Percentiles rank a stretch among this genome's conserved stretches.
Evolutionary conservation across 805 yeast species (phyloP).

Genomic region (Cyberlindnera misumaiensis): DNA sequence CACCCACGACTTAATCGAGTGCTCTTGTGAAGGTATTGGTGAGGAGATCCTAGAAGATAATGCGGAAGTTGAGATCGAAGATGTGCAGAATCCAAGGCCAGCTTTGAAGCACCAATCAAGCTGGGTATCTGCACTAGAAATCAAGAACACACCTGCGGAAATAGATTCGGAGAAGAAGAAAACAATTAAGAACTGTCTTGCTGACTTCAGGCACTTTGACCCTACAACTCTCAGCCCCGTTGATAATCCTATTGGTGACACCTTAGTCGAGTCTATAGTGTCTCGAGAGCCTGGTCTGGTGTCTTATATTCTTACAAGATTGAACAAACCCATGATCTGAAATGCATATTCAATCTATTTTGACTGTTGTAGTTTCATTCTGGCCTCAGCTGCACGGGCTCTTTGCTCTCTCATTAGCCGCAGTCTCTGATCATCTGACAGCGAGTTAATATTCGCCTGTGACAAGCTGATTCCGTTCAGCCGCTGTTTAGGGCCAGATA

Average conservation of each 20-base stretch:
- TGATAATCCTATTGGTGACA: slow-evolving; percentile 25
- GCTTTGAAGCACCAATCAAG: slow-evolving; percentile 6
- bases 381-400: slow-evolving; percentile 93
- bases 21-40: slow-evolving; percentile 56
- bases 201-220: slow-evolving; percentile 57
- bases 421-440: slow-evolving; percentile 68
- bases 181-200: slow-evolving; percentile 50
- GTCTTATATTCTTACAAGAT: slow-evolving; percentile 36
- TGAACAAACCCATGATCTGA: slow-evolving; percentile 23
- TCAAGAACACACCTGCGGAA: slow-evolving; percentile 5
- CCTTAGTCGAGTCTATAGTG: slow-evolving; percentile 26
- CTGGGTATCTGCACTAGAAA: slow-evolving; percentile 20
- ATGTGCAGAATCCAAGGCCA: slow-evolving; percentile 5
- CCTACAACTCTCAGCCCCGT: slow-evolving; percentile 27
- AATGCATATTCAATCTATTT: not conserved
- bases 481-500: slow-evolving; percentile 29
- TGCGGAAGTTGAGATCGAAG: slow-evolving; percentile 14
- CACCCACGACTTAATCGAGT: slow-evolving; percentile 72
- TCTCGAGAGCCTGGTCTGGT: slow-evolving; percentile 23
- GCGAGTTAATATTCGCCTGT: slow-evolving; percentile 46
- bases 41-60: slow-evolving; percentile 24
- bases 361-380: slow-evolving; percentile 37
- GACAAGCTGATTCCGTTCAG: slow-evolving; percentile 24
- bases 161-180: not conserved
- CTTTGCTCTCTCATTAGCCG: slow-evolving; percentile 88